These are phyloP conservation scores for Hansfordia pulvinata DNA, from an alignment of 2,329 filamentous ascomycete genomes.

Conservation along the genomic window DNA sequence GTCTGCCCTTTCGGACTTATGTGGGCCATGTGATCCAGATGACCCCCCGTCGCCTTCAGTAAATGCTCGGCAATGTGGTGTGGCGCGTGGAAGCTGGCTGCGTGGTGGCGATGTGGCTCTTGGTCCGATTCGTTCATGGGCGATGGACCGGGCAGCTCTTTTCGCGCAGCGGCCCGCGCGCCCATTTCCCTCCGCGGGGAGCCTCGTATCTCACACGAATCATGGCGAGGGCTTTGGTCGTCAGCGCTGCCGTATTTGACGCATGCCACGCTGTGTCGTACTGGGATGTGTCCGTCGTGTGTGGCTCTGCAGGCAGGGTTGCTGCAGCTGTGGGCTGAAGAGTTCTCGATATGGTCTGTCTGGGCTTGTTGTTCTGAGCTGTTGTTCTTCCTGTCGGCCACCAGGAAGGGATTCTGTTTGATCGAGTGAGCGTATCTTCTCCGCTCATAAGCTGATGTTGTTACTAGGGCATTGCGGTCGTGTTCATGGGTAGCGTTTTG, in stretches of 20 bases:
- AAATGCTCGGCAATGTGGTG: conserved; percentile 2
- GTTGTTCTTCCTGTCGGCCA: conserved; percentile 8
- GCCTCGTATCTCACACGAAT: no score
- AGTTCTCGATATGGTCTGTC: not conserved
- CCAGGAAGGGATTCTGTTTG: conserved; percentile 11
- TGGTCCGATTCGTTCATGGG: no score
- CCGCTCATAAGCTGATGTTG: no score
- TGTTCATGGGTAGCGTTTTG: no score
- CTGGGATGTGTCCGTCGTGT: conserved; percentile 13
- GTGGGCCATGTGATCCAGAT: no score
- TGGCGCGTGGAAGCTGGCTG: conserved; percentile 2
- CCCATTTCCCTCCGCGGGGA: no score
- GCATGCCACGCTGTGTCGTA: conserved; percentile 20
- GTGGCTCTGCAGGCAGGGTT: conserved; percentile 15
- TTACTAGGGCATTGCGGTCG: no score
- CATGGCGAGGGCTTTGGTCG: no score
- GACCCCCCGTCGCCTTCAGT: not conserved
- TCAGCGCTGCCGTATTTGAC: no score
- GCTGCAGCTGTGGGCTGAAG: no score
- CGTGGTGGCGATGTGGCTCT: conserved; percentile 1
- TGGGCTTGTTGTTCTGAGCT: not conserved
- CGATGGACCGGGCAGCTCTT: no score
- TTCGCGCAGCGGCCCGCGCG: no score
- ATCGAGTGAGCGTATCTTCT: conserved; percentile 1
- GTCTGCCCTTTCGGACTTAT: not conserved